Evolutionary conservation across 352 stramenopile genomes (phyloP), one percentile per base, ranked within the genome.

Genomic region (Phytophthora syringae): DNA sequence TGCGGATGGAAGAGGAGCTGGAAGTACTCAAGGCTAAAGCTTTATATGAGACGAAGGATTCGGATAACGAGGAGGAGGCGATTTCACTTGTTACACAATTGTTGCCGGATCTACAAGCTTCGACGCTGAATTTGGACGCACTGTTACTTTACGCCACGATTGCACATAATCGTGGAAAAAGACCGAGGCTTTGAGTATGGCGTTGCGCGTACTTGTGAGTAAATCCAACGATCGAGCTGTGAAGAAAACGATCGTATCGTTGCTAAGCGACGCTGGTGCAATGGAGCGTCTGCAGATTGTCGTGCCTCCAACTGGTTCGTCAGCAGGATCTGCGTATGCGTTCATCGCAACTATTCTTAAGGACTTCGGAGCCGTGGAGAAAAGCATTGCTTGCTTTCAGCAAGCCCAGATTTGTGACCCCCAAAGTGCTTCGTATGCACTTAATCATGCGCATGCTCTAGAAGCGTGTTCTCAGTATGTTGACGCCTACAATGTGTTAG

Each of bases 291-390:
- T 94, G 13, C 48, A 76, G n/a, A 50, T 56, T 16, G 62, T 69
- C 21, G 52, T 92, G 1, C 79, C 82, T 1, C 62, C 70, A 4
- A 66, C 51, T 10, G 74, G 63, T 13, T 56, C 70, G 12, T 84
- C 81, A 11, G 79, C 84, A 10, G 86, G 80, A 22, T 74, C 80
- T 3, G 82, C 79, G 15, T 93, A 92, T 40, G 86, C 84, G 12
- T 94, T 89, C 56, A 79, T 90, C 4, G 86, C 80, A 5, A 92
- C 84, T 0, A 84, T 94, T 58, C 39, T 92, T 7, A 94, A 93
- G 53, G 86, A 94, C 40, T 84, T 79, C 60, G 63, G 86, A 0
- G 84, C 68, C 9, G 30, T 93, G 16, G 73, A 88, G 10, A 69
- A 79, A 5, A 79, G 73, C 27, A 70, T 90, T 12, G 30, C 20